Base-by-base conservation (phyloP, 495 filamentous ascomycete genomes). In the Copromyces sp. region DNA sequence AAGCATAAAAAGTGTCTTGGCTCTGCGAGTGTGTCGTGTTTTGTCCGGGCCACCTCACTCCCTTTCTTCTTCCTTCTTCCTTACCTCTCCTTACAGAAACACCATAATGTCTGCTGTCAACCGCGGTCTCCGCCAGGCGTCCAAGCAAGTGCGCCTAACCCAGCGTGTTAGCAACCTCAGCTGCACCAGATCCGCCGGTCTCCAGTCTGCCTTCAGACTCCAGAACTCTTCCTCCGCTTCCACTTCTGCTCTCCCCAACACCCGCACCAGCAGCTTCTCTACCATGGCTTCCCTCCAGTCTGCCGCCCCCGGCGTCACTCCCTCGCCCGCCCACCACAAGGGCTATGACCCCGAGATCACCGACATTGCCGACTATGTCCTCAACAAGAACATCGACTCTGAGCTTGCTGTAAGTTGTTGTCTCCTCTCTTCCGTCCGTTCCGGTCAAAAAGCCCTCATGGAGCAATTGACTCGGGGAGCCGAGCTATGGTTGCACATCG, bases 351-450 rank as follows among this genome's bases (percentile, higher is more conserved):
- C 91, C 71, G 96, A 98, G 82, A 93, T 98, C 78, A 88, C 89
- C 82, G 96, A 98, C 79, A 95, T 98, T 85, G 95, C 95, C 32
- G 87, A 86, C 81, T 99, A 98, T 82, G 91, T 98, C 78, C 93
- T 95, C 87, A 90, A 94, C 78, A 95, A 94, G 82, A 88, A 93
- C 70, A 90, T 98, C 80, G 85, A 94, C 71, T 97, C 94, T 9
- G 93, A 96, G 71, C 88, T 99, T 77, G 95, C 95, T 80, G 95
- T 97, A 86, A 82, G 93, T 75, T 70, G 69, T 47, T 72, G 47
- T 61, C 69, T 68, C 45, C 69, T 24, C 44, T 37, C 12, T 37
- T 61, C 39, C 38, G 65, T 71, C 68, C 68, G 71, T 70, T 68
- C 41, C 69, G 32, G 65, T 16, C 32, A 69, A 68, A 71, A 71